Evolutionary conservation across 495 filamentous ascomycete species (phyloP).

Genomic region (Aspergillus sclerotioniger): DNA sequence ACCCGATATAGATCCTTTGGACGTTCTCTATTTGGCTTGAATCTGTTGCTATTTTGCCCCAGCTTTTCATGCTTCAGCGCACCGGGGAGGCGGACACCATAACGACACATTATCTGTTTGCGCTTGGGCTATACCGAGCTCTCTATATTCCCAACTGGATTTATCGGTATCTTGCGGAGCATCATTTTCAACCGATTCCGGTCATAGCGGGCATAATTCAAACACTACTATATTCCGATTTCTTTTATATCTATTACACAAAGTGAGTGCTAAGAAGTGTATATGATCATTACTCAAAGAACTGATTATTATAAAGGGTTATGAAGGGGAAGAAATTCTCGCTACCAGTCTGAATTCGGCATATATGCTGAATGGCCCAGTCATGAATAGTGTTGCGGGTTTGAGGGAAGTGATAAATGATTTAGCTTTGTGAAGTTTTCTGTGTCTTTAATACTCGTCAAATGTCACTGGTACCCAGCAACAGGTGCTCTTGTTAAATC

Average conservation of each 20-base stretch:
- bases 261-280: conserved; percentile 55
- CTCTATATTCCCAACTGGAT: conserved; percentile 99
- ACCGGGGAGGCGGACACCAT: conserved; percentile 98
- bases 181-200: conserved; percentile 75
- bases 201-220: conserved; percentile 86
- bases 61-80: conserved; percentile 95
- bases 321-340: conserved; percentile 88
- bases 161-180: conserved; percentile 77
- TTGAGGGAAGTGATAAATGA: background rate
- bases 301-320: conserved; percentile 48
- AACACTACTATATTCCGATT: conserved; percentile 94
- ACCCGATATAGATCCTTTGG: conserved; percentile 72
- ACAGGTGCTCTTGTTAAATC: too few relatives aligned
- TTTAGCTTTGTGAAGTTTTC: background rate
- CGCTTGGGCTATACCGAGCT: conserved; percentile 85
- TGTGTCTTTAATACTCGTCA: background rate
- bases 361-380: background rate
- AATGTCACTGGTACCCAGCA: background rate
- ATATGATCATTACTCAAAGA: conserved; percentile 1
- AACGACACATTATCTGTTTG: conserved; percentile 96
- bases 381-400: background rate
- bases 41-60: conserved; percentile 91
- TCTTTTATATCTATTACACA: conserved; percentile 99
- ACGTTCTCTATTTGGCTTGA: conserved; percentile 98
- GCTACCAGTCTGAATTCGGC: conserved; percentile 63